phyloP scores from a whole-genome alignment of 1,284 basidiomycete genomes.

The Marasmius sp. region DNA sequence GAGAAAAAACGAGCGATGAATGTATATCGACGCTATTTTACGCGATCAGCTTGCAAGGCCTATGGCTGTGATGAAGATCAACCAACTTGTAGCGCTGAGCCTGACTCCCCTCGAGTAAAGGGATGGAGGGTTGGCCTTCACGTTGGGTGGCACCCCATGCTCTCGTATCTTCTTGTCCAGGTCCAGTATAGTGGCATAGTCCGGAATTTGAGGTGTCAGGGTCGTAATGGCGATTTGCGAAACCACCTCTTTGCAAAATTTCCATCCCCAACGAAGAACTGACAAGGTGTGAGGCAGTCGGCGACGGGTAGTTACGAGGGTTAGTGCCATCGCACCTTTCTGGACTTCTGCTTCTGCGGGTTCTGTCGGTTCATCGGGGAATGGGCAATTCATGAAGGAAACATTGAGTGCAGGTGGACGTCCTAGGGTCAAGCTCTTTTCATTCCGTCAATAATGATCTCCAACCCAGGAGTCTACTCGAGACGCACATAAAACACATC shows the following conservation, averaged over 20 bases:
- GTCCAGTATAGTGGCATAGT: slow-evolving; percentile 14
- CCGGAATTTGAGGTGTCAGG: slow-evolving; percentile 6
- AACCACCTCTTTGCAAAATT: slow-evolving; percentile 8
- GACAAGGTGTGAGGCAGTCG: not conserved
- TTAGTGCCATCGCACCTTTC: slow-evolving; percentile 17
- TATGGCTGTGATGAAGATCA: slow-evolving; percentile 18
- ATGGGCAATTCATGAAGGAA: slow-evolving; percentile 36
- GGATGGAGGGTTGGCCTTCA: slow-evolving; percentile 2
- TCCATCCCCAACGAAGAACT: slow-evolving; percentile 1
- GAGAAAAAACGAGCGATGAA: slow-evolving; percentile 50
- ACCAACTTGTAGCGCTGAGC: not conserved
- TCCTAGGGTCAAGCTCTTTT: slow-evolving; percentile 36
- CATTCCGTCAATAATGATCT: not conserved
- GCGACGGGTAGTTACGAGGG: not conserved
- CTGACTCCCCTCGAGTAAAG: not conserved
- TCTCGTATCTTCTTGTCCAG: slow-evolving; percentile 15
- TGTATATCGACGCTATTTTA: slow-evolving; percentile 41
- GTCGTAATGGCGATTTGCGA: slow-evolving; percentile 10
- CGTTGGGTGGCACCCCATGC: slow-evolving; percentile 6
- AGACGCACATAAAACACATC: slow-evolving; percentile 12
- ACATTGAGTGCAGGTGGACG: slow-evolving; percentile 37
- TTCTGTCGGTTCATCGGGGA: slow-evolving; percentile 29
- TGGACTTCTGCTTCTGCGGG: slow-evolving; percentile 22
- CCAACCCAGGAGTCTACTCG: not conserved
- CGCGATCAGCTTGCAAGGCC: slow-evolving; percentile 37